Base-by-base conservation (phyloP, 2,329 filamentous ascomycete species). In the Paraphaeosphaeria sporulosa region DNA sequence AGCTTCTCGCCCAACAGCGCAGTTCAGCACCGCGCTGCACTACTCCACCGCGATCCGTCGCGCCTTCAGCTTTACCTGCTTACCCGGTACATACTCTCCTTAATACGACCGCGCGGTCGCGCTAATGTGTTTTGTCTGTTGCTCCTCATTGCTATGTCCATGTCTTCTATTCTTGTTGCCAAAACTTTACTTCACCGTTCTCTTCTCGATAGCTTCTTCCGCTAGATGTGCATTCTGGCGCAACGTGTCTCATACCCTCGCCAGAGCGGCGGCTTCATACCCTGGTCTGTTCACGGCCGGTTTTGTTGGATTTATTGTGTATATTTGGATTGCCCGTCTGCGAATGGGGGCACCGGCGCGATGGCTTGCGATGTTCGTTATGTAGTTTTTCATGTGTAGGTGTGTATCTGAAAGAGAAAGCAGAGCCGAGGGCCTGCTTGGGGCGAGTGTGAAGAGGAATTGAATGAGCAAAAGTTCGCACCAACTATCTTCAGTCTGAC, bases 91-190 rank as follows among this genome's bases (percentile, higher is more conserved):
- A 66, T 68, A 69, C 65, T 58, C 60, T 69, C 64, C 53, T 65
- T 67, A 62, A 61, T 64, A 48, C 57, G 64, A 57, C 54, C 59
- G 55, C n/a, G 61, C 60, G 59, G 61, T 57, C 57, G 54, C 56
- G 53, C 44, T 71, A 68, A 72, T 71, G 66, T 71, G 60, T 68
- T 66, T 48, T 62, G 46, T 60, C 49, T 56, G 48, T 19, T 53
- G 34, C 30, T 55, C 25, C 25, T 27, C 3, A 27, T 6, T 27
- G 38, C 27, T 12, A 17, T 46, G 32, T 50, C n/a, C 27, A 25
- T 38, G 50, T 66, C 52, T 38, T 53, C 55, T 42, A 40, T 58
- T 55, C 57, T 32, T 32, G 30, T 32, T 32, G 7, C 30, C 30
- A 32, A 32, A 9, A 2, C 10, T 8, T 32, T 32, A 32, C 21